A percentile compares a stretch with the other conserved stretches of the same genome.
Conservation (phyloP, 371 early-diverging fungal species). For the Apophysomyces trapeziformis region DNA sequence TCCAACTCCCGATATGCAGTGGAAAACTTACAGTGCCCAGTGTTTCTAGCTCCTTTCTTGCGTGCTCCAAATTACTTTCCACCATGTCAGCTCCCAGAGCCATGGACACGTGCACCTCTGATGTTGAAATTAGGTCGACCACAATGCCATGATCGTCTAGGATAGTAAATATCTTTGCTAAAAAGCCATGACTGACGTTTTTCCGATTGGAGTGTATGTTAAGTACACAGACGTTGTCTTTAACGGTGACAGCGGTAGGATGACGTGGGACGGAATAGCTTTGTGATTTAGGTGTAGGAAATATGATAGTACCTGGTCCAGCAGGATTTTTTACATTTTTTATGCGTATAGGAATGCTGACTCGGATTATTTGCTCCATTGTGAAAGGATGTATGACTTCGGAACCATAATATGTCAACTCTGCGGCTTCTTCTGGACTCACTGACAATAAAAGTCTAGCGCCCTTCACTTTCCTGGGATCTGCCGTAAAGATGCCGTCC, state of each 20-base stretch:
- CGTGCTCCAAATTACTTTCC: constrained; percentile 66
- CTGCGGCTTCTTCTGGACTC: constrained; percentile 98
- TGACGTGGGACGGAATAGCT: constrained; percentile 41
- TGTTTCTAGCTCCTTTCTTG: constrained; percentile 67
- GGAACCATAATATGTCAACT: constrained; percentile 96
- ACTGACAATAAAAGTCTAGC: constrained; percentile 92
- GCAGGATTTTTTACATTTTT: constrained; percentile 94
- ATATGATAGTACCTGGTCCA: constrained; percentile 91
- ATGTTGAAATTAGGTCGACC: constrained; percentile 95
- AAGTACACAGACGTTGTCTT: constrained; percentile 89
- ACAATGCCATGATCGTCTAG: constrained; percentile 87
- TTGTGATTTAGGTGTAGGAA: constrained; percentile 54
- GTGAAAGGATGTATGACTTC: constrained; percentile 99
- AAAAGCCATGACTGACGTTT: constrained; percentile 92
- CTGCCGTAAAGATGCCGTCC: constrained; percentile 98
- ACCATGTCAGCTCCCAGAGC: constrained; percentile 74
- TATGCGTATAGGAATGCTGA: constrained; percentile 95
- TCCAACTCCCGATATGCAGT: background rate
- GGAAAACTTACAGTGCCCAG: constrained; percentile 64
- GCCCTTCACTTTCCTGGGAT: constrained; percentile 91
- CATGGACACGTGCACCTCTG: constrained; percentile 96
- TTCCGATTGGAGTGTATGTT: constrained; percentile 96
- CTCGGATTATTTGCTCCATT: constrained; percentile 97
- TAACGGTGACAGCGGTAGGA: constrained; percentile 97
- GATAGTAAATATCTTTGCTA: constrained; percentile 90